Base-by-base conservation (phyloP, 108 stramenopile genomes). In the Stephanodiscus minutulus region DNA sequence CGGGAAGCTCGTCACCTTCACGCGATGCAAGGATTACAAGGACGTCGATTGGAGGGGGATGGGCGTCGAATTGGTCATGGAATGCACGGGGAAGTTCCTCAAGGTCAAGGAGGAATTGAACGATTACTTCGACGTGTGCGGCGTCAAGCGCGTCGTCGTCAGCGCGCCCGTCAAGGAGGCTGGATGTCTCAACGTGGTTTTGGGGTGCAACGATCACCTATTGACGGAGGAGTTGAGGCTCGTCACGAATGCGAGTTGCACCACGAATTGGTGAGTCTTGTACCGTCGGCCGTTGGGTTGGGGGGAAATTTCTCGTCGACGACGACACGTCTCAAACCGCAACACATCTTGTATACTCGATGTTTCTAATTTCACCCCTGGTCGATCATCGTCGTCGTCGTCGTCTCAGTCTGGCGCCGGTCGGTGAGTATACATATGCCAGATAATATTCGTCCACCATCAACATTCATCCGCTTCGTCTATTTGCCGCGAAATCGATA, bases 81-180 rank as follows among this genome's bases (percentile, higher is more conserved):
- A 96, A 58, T 96, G 93, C 82, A 93, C 96, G 13, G 97, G 97
- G 8, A 87, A 93, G 58, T 97, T 96, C 75, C 68, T 95, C 53
- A 94, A 80, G 37, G 88, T 91, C 17, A 53, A 53, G 36, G 81
- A 72, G 12, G 82, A 56, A 54, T 79, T 97, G 20, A 44, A 81
- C 27, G 89, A 91, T 17, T 97, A 96, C 66, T 91, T 96, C 61
- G 86, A 83, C 39, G 60, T 70, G 49, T 91, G 88, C 50, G 93
- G 91, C 28, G 83, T 96, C 61, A 88, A 95, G 76, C 89, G 94
- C 60, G 97, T 98, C 2, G 94, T 98, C 22, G 96, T 97, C 18
- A 90, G 88, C 60, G 97, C 97, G 48, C 97, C 97, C 22, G 93
- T 96, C 53, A 98, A 97, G 79, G 97, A 96, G 73, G 85, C 82